A percentile compares a stretch with the other conserved stretches of the same genome.
These are phyloP conservation scores for Fusarium buharicum DNA, from an alignment of 2,329 filamentous ascomycete genomes.

Conservation along the genomic window DNA sequence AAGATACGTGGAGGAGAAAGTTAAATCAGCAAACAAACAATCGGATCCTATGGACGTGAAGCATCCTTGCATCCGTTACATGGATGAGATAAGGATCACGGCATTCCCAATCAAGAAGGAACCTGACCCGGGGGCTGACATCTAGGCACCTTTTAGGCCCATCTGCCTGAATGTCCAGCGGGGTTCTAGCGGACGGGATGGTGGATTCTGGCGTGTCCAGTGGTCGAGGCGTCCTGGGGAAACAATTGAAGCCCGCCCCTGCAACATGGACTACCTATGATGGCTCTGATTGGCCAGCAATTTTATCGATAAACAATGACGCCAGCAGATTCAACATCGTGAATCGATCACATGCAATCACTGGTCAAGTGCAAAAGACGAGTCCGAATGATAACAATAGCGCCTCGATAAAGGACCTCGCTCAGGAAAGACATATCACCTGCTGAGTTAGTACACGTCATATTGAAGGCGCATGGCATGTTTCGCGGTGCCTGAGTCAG, in stretches of 20 bases:
- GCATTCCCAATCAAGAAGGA: conserved; percentile 38
- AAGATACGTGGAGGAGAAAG: conserved; percentile 9
- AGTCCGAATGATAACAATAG: conserved; percentile 34
- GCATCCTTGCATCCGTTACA: background rate
- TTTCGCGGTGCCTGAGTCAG: conserved; percentile 9
- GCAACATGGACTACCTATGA: conserved; percentile 1
- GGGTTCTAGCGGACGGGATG: conserved; percentile 20
- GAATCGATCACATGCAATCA: conserved; percentile 43
- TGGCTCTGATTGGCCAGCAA: conserved; percentile 14
- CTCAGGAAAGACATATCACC: conserved; percentile 21
- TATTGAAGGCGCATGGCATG: conserved; percentile 13
- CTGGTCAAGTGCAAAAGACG: conserved; percentile 37
- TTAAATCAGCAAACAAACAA: conserved; percentile 15
- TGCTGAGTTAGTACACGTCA: conserved; percentile 17
- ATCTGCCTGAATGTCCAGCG: conserved; percentile 30
- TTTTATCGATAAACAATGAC: conserved; percentile 44
- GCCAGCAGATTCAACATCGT: conserved; percentile 37
- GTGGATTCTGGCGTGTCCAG: conserved; percentile 21
- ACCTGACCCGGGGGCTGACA: conserved; percentile 34
- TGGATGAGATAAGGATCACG: conserved; percentile 34
- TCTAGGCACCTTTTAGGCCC: conserved; percentile 32
- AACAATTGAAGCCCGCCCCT: conserved; percentile 14
- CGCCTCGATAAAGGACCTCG: background rate
- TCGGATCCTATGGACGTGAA: conserved; percentile 29
- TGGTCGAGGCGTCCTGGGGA: conserved; percentile 30